These are phyloP conservation scores for Russula ochroleuca DNA, from an alignment of 768 basidiomycete genomes.

Conservation along the genomic window DNA sequence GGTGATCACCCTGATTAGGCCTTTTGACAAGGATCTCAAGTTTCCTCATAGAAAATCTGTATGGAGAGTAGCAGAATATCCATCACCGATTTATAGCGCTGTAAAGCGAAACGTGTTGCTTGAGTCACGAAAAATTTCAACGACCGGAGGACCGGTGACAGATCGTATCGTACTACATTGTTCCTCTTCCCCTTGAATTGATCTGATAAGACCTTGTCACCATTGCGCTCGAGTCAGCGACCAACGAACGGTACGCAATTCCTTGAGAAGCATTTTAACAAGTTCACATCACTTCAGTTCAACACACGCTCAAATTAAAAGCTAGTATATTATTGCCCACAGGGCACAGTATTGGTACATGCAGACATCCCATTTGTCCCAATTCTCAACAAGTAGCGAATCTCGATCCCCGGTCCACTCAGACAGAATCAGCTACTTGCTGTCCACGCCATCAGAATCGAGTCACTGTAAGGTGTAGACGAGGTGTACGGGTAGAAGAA, in stretches of 20 bases:
- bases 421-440: neutral
- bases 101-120: neutral
- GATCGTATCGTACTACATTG: neutral
- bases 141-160: neutral
- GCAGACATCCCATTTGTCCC: neutral
- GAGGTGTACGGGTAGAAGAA: neutral
- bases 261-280: neutral
- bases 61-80: neutral
- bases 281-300: constrained; percentile 9
- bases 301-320: neutral
- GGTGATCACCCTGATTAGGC: neutral
- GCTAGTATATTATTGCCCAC: neutral
- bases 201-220: constrained; percentile 13
- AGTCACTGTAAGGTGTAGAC: neutral
- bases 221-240: neutral
- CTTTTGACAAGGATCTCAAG: neutral
- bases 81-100: neutral
- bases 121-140: neutral
- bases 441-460: constrained; percentile 6
- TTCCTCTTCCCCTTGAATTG: neutral
- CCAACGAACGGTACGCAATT: neutral
- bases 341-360: neutral
- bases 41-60: neutral
- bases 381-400: neutral
- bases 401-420: neutral